A percentile compares a stretch with the other conserved stretches of the same genome.
Conservation (phyloP, 805 yeast species). For the Candida stauntonica region DNA sequence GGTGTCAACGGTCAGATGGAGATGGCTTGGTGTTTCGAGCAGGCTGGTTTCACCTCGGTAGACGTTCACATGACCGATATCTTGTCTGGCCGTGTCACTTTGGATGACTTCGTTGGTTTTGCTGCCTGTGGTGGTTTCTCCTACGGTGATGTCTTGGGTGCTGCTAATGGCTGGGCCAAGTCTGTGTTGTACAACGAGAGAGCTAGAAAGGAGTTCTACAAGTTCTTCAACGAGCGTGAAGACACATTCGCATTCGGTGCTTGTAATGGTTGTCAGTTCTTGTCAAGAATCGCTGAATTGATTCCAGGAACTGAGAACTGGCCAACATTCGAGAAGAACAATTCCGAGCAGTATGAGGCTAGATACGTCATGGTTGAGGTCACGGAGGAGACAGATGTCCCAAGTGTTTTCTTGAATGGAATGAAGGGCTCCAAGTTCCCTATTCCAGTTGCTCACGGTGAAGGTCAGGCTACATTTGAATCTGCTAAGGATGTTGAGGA, state of each 20-base stretch:
- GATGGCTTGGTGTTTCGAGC: slow-evolving; percentile 96
- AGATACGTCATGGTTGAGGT: slow-evolving; percentile 88
- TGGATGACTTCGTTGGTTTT: slow-evolving; percentile 81
- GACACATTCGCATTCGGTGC: slow-evolving; percentile 98
- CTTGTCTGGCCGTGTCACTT: slow-evolving; percentile 61
- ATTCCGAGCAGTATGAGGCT: slow-evolving; percentile 94
- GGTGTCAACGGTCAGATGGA: slow-evolving; percentile 98
- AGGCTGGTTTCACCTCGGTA: slow-evolving; percentile 89
- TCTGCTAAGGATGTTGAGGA: slow-evolving; percentile 38
- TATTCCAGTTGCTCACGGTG: slow-evolving; percentile 98
- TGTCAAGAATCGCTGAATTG: slow-evolving; percentile 76
- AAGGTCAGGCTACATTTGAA: slow-evolving; percentile 82
- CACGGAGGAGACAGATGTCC: slow-evolving; percentile 46
- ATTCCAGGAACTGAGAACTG: slow-evolving; percentile 94
- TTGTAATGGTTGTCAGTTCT: slow-evolving; percentile 97
- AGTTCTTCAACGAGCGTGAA: slow-evolving; percentile 77
- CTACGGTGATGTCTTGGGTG: slow-evolving; percentile 97
- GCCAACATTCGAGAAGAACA: slow-evolving; percentile 93
- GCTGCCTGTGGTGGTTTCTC: slow-evolving; percentile 99
- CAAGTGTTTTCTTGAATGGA: slow-evolving; percentile 71
- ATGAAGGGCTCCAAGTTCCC: slow-evolving; percentile 95
- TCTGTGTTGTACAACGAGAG: slow-evolving; percentile 81
- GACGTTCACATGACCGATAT: slow-evolving; percentile 98
- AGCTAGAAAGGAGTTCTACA: slow-evolving; percentile 70
- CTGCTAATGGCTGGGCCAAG: slow-evolving; percentile 99